phyloP scores from a whole-genome alignment of 108 stramenopile genomes.

The Stephanodiscus minutulus region DNA sequence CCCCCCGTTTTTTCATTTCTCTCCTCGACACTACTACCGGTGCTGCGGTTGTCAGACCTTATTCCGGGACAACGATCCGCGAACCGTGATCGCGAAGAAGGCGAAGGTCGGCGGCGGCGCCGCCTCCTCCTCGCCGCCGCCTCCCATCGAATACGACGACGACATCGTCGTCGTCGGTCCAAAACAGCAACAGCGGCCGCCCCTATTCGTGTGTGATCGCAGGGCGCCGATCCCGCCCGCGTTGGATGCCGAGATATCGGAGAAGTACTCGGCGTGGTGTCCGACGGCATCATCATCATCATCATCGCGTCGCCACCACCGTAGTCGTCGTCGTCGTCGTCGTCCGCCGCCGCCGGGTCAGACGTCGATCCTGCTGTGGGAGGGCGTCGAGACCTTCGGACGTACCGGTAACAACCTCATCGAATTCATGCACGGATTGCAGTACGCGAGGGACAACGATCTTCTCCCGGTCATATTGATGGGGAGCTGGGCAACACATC shows the following conservation, averaged over 20 bases:
- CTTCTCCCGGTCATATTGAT: conserved; percentile 25
- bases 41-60: too few species aligned
- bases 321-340: too few species aligned
- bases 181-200: too few species aligned
- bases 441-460: conserved; percentile 35
- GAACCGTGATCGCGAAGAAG: not conserved
- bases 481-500: conserved; percentile 29
- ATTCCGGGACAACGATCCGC: not conserved
- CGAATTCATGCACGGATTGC: conserved; percentile 48
- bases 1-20: too few species aligned
- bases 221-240: not conserved
- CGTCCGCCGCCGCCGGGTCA: not conserved
- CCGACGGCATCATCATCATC: too few species aligned
- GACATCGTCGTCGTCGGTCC: too few species aligned
- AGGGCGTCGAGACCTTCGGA: not conserved
- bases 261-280: not conserved
- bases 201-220: not conserved
- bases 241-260: not conserved
- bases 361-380: not conserved
- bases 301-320: too few species aligned
- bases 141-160: not conserved
- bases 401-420: conserved; percentile 19
- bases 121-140: not conserved
- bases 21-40: too few species aligned
- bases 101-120: not conserved